Conservation (phyloP, 2,329 filamentous ascomycete species). For the Lachnellula arida region DNA sequence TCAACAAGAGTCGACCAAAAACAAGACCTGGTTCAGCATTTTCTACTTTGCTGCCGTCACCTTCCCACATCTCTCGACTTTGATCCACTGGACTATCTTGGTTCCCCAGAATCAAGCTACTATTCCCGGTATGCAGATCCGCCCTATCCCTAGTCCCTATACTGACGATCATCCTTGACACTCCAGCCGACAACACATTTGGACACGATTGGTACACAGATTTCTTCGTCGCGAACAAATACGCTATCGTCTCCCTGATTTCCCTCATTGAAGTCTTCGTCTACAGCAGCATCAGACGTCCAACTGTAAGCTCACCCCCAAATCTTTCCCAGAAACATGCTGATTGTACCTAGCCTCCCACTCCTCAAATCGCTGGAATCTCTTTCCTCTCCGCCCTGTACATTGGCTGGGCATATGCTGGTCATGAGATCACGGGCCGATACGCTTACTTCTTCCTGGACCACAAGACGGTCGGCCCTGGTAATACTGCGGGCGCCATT, state of each 20-base stretch:
- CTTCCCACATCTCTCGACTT: conserved; percentile 28
- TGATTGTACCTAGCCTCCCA: conserved; percentile 22
- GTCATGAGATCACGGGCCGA: conserved; percentile 23
- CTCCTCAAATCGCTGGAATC: conserved; percentile 22
- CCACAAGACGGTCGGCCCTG: conserved; percentile 23
- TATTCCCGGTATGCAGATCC: conserved; percentile 16
- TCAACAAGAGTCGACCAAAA: conserved; percentile 19
- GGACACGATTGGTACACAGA: conserved; percentile 16
- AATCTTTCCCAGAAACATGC: conserved; percentile 1
- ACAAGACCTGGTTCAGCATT: conserved; percentile 30
- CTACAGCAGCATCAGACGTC: conserved; percentile 30
- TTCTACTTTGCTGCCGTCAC: conserved; percentile 29
- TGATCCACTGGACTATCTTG: conserved; percentile 30
- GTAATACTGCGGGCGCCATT: conserved; percentile 21
- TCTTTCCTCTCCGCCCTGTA: conserved; percentile 23
- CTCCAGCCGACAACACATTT: conserved; percentile 20
- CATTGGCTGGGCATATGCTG: conserved; percentile 29
- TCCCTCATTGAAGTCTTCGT: conserved; percentile 31
- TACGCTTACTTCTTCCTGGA: conserved; percentile 32
- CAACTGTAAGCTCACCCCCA: conserved; percentile 21
- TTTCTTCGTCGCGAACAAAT: conserved; percentile 28
- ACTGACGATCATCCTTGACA: conserved; percentile 5
- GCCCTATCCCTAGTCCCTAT: neutral
- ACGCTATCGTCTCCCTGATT: conserved; percentile 26
- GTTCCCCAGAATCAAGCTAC: conserved; percentile 21